Evolutionary conservation across 495 filamentous ascomycete genomes (phyloP).

Genomic region (Aspergillus steynii): DNA sequence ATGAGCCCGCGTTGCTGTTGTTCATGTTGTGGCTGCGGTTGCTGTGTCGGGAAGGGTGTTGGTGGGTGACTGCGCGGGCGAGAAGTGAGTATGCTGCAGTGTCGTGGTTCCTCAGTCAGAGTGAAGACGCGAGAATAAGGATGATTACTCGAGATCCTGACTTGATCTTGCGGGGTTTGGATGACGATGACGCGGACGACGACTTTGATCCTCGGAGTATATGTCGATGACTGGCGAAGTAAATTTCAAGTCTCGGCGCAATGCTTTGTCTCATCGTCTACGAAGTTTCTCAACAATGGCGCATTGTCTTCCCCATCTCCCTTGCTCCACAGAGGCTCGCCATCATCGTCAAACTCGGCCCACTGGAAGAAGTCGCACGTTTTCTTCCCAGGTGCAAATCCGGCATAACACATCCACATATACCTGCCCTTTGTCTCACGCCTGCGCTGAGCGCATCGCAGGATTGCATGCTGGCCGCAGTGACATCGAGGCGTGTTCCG

Average conservation of each 20-base stretch:
- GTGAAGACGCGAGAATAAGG: constrained; percentile 1
- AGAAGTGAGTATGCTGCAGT: constrained; percentile 7
- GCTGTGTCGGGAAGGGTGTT: not conserved
- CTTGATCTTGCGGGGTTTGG: not conserved
- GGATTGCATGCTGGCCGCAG: constrained; percentile 68
- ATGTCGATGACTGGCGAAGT: not conserved
- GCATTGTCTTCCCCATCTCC: constrained; percentile 23
- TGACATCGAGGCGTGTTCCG: constrained; percentile 56
- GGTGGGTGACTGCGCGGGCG: constrained; percentile 7
- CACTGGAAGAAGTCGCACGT: constrained; percentile 83
- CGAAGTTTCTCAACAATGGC: constrained; percentile 35
- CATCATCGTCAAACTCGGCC: constrained; percentile 87
- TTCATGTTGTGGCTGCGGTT: constrained; percentile 10
- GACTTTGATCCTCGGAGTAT: not conserved
- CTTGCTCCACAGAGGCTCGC: constrained; percentile 67
- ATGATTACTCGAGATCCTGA: constrained; percentile 1
- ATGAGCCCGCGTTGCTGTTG: constrained; percentile 5
- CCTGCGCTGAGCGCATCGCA: constrained; percentile 77
- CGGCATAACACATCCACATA: constrained; percentile 92
- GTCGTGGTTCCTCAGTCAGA: not conserved
- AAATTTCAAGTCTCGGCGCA: not conserved
- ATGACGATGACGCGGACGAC: not conserved
- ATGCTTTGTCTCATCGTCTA: not conserved
- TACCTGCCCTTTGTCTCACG: constrained; percentile 74
- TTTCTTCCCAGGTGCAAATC: constrained; percentile 72